Evolutionary conservation across 129 eudicot genomes (phyloP).

Genomic region (Smallanthus sonchifolius): DNA sequence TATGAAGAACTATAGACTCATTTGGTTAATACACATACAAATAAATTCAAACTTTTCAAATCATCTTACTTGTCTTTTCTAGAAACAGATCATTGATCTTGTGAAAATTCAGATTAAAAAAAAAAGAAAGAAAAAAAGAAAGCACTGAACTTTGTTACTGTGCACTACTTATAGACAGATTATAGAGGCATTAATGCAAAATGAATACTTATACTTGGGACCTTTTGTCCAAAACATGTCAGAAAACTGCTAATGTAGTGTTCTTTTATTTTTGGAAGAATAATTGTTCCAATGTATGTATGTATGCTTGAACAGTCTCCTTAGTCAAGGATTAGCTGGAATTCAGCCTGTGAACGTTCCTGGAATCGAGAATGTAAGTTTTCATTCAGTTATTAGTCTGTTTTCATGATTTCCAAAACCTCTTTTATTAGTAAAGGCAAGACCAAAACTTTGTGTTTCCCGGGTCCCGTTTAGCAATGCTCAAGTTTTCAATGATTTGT

Average conservation of each 20-base stretch:
- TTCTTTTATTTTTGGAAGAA: background rate
- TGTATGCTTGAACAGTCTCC: constrained; percentile 57
- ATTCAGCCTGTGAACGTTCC: constrained; percentile 80
- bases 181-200: background rate
- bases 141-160: background rate
- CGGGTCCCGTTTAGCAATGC: background rate
- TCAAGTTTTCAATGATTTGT: too few species aligned
- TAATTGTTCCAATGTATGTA: background rate
- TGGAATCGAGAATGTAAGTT: constrained; percentile 89
- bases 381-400: background rate
- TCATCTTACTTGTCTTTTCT: background rate
- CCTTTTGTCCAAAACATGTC: background rate
- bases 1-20: constrained; percentile 9
- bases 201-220: background rate
- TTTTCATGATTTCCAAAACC: background rate
- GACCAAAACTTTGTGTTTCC: background rate
- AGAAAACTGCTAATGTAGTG: background rate
- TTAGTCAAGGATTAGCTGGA: constrained; percentile 91
- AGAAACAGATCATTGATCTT: background rate
- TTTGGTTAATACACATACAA: constrained; percentile 1
- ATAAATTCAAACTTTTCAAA: background rate
- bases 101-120: background rate
- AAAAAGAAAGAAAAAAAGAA: background rate
- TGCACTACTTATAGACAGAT: background rate
- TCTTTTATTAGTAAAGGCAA: background rate